Evolutionary conservation across 2,329 filamentous ascomycete genomes (phyloP).

Genomic region (Ceratocystis eucalypticola): DNA sequence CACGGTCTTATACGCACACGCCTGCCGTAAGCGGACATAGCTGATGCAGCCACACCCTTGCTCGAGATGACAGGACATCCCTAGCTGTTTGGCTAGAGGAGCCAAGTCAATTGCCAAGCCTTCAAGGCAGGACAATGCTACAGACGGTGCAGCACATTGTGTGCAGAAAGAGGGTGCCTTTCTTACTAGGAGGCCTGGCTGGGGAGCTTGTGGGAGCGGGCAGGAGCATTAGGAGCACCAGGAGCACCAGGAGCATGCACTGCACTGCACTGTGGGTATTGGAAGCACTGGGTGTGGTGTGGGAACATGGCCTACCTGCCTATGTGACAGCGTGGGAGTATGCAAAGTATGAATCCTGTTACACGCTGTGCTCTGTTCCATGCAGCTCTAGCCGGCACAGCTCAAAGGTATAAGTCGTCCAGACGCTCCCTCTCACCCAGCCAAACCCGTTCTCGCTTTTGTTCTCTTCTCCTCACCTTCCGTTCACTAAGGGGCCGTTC

Average conservation of each 20-base stretch:
- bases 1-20: not conserved
- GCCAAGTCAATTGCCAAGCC: constrained; percentile 4
- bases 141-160: not conserved
- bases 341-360: not conserved
- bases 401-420: not conserved
- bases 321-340: not conserved
- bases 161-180: not conserved
- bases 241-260: no score
- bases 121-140: constrained; percentile 4
- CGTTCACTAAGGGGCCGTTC: constrained; percentile 24
- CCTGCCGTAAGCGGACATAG: no score
- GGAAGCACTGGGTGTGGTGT: no score
- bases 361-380: not conserved
- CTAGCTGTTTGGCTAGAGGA: constrained; percentile 11
- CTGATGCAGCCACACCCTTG: not conserved
- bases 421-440: not conserved
- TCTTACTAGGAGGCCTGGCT: no score
- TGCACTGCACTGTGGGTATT: no score
- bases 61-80: constrained; percentile 14
- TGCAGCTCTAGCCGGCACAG: not conserved
- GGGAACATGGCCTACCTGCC: no score
- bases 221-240: no score
- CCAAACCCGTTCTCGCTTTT: constrained; percentile 14
- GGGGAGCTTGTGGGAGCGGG: no score
- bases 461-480: constrained; percentile 19